phyloP scores from a whole-genome alignment of 257 asterid genomes.

The Primulina tabacum region DNA sequence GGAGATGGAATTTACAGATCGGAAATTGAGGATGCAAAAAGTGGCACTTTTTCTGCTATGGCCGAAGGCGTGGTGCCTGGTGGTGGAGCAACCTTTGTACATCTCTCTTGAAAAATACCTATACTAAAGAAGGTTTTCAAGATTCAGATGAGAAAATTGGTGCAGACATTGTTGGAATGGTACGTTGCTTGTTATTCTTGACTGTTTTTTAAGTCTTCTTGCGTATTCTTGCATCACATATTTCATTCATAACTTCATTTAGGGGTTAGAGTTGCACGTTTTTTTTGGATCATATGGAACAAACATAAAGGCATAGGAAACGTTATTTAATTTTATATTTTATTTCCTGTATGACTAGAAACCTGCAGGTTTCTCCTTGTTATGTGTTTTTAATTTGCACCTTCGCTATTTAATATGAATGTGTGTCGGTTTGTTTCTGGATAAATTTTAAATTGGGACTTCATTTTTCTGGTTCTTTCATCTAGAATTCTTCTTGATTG shows the following conservation, averaged over 20 bases:
- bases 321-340: too few species aligned
- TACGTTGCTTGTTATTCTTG: slow-evolving; percentile 29
- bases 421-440: background rate
- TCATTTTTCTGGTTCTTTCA: background rate
- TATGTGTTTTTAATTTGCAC: background rate
- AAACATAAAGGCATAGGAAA: background rate
- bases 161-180: slow-evolving; percentile 81
- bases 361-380: background rate
- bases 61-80: slow-evolving; percentile 97
- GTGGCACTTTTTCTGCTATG: slow-evolving; percentile 92
- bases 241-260: background rate
- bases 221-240: background rate
- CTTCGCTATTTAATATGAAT: background rate
- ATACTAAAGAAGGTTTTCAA: slow-evolving; percentile 45
- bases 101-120: slow-evolving; percentile 75
- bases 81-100: slow-evolving; percentile 87
- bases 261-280: background rate
- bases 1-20: slow-evolving; percentile 87
- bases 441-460: background rate
- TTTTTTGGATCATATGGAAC: background rate
- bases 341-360: background rate
- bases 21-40: slow-evolving; percentile 91
- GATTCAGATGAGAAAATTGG: slow-evolving; percentile 86
- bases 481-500: slow-evolving; percentile 30
- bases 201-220: background rate